A percentile compares a stretch with the other conserved stretches of the same genome.
Conservation (phyloP, 208 protist species). For the Wallacemonas sp. region DNA sequence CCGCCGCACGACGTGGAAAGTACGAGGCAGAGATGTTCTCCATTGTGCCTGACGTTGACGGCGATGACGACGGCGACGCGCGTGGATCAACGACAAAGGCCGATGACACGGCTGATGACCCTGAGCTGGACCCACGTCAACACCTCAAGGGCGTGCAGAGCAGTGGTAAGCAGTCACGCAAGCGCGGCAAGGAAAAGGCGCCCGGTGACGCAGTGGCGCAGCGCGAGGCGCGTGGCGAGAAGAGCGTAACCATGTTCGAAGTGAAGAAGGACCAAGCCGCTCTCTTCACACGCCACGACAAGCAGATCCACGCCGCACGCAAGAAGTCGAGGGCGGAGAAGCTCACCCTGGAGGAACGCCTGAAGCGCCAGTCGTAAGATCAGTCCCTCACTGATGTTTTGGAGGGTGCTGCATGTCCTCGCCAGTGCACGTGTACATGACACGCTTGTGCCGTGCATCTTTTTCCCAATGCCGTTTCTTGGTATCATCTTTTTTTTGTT, state of each 20-base stretch:
- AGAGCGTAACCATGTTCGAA: conserved; percentile 76
- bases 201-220: background rate
- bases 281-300: conserved; percentile 63
- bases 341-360: conserved; percentile 70
- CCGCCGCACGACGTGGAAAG: conserved; percentile 50
- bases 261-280: conserved; percentile 40
- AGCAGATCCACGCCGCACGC: conserved; percentile 68
- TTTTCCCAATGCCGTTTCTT: conserved; percentile 4
- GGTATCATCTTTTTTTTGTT: too few species aligned
- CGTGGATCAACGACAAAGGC: background rate
- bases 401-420: too few species aligned
- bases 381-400: background rate
- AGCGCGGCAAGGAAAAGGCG: conserved; percentile 3
- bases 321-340: conserved; percentile 71
- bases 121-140: conserved; percentile 38
- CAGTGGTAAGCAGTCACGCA: conserved; percentile 45
- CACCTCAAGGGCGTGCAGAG: conserved; percentile 78
- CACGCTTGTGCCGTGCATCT: too few species aligned
- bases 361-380: conserved; percentile 26
- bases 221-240: conserved; percentile 13
- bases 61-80: conserved; percentile 10
- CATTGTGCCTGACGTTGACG: conserved; percentile 58
- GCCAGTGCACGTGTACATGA: too few species aligned
- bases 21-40: conserved; percentile 82
- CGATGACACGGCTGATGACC: conserved; percentile 16